phyloP scores from a whole-genome alignment of 202 grass and related monocot species.

The Brachypodium distachyon region DNA sequence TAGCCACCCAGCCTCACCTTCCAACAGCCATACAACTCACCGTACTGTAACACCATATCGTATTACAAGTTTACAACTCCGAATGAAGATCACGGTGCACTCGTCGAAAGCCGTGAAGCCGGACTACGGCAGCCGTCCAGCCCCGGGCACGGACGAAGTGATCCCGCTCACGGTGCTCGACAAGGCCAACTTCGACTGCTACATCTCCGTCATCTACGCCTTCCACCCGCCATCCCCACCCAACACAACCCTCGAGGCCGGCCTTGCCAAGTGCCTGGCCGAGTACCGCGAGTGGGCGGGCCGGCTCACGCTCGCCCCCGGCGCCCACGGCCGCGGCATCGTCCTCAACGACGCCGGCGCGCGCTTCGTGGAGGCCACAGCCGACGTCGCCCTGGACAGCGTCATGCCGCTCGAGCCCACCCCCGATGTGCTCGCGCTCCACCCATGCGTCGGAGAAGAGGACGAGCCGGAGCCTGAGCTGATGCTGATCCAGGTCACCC shows the following conservation, averaged over 20 bases:
- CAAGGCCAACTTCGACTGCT: conserved; percentile 11
- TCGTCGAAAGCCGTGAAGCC: conserved; percentile 31
- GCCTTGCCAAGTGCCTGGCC: conserved; percentile 6
- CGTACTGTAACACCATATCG: background rate
- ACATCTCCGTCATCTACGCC: conserved; percentile 15
- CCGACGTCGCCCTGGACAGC: background rate
- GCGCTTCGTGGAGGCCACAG: conserved; percentile 25
- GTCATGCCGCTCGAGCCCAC: conserved; percentile 26
- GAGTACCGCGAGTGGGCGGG: conserved; percentile 44
- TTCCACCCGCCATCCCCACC: conserved; percentile 17
- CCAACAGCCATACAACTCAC: background rate
- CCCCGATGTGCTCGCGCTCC: background rate
- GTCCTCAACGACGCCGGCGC: conserved; percentile 24
- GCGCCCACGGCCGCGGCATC: background rate
- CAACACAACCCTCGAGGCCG: background rate
- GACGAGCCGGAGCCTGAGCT: conserved; percentile 10
- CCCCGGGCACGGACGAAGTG: background rate
- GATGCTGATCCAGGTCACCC: conserved; percentile 29
- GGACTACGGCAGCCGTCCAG: background rate
- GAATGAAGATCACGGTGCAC: conserved; percentile 37
- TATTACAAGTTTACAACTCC: background rate
- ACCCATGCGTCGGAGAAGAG: conserved; percentile 22
- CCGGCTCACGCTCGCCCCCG: background rate
- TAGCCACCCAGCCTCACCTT: background rate
- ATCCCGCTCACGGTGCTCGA: conserved; percentile 34